Evolutionary conservation across 805 yeast genomes (phyloP).

Genomic region (Ogataea polymorpha): DNA sequence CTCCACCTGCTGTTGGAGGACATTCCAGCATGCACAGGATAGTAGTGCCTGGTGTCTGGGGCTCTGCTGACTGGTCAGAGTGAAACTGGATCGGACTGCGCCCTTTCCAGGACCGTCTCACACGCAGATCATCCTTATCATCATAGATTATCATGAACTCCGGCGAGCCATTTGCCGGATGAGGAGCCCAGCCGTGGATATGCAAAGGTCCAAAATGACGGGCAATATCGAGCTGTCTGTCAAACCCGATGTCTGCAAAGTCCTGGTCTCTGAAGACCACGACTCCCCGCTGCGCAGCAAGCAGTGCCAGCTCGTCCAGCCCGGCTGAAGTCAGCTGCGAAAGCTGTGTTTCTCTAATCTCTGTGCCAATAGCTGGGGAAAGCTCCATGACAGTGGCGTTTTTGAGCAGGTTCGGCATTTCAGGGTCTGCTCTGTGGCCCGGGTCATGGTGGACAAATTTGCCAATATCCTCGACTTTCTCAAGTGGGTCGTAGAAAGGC

Average conservation of each 20-base stretch:
- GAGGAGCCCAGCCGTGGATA: constrained; percentile 53
- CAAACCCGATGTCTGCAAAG: constrained; percentile 52
- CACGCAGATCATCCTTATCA: constrained; percentile 30
- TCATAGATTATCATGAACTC: constrained; percentile 42
- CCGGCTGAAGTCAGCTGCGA: constrained; percentile 51
- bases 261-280: constrained; percentile 66
- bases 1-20: constrained; percentile 56
- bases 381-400: constrained; percentile 33
- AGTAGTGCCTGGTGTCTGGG: constrained; percentile 59
- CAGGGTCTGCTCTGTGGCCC: constrained; percentile 45
- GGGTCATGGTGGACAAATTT: constrained; percentile 17
- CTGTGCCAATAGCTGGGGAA: constrained; percentile 71
- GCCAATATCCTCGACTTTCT: constrained; percentile 18
- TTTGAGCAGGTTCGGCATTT: constrained; percentile 44
- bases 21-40: constrained; percentile 46
- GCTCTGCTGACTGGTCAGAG: constrained; percentile 60
- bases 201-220: constrained; percentile 67
- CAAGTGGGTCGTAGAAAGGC: constrained; percentile 20
- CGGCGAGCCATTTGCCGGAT: constrained; percentile 43
- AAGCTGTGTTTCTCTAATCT: constrained; percentile 56
- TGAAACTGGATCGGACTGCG: constrained; percentile 43
- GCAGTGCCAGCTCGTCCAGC: constrained; percentile 65
- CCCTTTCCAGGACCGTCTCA: constrained; percentile 22
- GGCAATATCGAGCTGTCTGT: constrained; percentile 48
- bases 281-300: constrained; percentile 68